phyloP scores from a whole-genome alignment of 108 stramenopile species.

The Pseudonitzschia pungens region DNA sequence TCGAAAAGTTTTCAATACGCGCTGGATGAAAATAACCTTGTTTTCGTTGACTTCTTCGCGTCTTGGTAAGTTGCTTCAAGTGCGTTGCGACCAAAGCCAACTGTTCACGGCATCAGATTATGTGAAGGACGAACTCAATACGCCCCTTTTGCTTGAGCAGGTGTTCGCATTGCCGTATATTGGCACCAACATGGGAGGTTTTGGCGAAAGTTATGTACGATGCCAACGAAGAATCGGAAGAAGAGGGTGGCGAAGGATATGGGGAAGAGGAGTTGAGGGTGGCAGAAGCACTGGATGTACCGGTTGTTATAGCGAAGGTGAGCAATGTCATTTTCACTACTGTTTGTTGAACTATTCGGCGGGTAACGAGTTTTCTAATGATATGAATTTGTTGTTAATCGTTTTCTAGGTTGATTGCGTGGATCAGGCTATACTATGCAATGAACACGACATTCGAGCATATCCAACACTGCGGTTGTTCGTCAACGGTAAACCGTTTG shows the following conservation, averaged over 20 bases:
- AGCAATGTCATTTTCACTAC: background rate
- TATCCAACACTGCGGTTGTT: slow-evolving; percentile 92
- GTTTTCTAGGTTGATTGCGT: slow-evolving; percentile 70
- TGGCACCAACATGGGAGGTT: slow-evolving; percentile 79
- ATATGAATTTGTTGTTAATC: background rate
- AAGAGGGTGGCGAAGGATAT: slow-evolving; percentile 41
- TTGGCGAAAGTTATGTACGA: slow-evolving; percentile 72
- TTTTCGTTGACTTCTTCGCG: slow-evolving; percentile 57
- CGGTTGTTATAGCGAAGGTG: slow-evolving; percentile 73
- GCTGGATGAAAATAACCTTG: slow-evolving; percentile 33
- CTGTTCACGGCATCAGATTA: background rate
- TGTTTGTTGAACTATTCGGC: too few species aligned
- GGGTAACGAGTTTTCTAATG: background rate
- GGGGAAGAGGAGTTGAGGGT: slow-evolving; percentile 56
- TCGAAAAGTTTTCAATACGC: slow-evolving; percentile 39
- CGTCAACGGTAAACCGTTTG: slow-evolving; percentile 53
- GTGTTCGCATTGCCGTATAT: slow-evolving; percentile 72
- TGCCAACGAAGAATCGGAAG: slow-evolving; percentile 46
- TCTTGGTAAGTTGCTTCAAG: slow-evolving; percentile 56
- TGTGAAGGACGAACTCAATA: background rate
- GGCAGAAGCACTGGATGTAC: slow-evolving; percentile 57
- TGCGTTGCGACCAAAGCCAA: background rate
- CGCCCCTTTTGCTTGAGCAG: slow-evolving; percentile 30
- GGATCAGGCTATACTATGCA: slow-evolving; percentile 71
- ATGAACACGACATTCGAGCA: slow-evolving; percentile 68